Evolutionary conservation across 177 flowering plant genomes (phyloP).

Genomic region (Vitis hybrid): DNA sequence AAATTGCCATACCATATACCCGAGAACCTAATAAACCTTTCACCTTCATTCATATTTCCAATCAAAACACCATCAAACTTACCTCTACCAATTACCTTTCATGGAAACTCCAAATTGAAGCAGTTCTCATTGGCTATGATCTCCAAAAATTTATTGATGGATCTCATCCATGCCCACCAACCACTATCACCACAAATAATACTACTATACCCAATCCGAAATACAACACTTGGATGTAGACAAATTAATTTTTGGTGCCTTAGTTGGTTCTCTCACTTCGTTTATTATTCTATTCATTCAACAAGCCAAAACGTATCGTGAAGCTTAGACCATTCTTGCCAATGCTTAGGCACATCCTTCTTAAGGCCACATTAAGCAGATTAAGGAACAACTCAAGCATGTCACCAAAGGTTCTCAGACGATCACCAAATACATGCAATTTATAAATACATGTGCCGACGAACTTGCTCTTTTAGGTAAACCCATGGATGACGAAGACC

Average conservation of each 20-base stretch:
- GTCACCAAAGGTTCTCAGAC: conserved; percentile 15
- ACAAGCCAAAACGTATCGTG: neutral
- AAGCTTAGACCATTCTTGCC: conserved; percentile 18
- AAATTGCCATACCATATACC: too few species aligned
- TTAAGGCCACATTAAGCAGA: conserved; percentile 23
- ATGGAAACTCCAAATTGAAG: conserved; percentile 15
- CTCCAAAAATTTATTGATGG: conserved; percentile 15
- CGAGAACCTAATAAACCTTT: too few species aligned
- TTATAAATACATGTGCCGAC: neutral
- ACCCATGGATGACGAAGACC: conserved; percentile 18
- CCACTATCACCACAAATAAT: too few species aligned
- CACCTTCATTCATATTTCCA: too few species aligned
- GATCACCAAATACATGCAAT: conserved; percentile 18
- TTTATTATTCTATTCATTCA: too few species aligned
- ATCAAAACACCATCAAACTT: conserved; percentile 10
- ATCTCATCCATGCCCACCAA: neutral
- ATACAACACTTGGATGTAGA: too few species aligned
- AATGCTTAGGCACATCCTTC: conserved; percentile 21
- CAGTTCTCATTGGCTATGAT: conserved; percentile 18
- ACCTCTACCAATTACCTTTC: conserved; percentile 22
- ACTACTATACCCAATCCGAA: too few species aligned
- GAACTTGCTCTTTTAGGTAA: conserved; percentile 1
- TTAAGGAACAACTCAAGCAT: conserved; percentile 15
- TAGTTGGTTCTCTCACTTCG: too few species aligned
- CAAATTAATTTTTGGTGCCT: too few species aligned